Conservation (phyloP, 306 rosid species). For the Oxytropis ochrocephala region DNA sequence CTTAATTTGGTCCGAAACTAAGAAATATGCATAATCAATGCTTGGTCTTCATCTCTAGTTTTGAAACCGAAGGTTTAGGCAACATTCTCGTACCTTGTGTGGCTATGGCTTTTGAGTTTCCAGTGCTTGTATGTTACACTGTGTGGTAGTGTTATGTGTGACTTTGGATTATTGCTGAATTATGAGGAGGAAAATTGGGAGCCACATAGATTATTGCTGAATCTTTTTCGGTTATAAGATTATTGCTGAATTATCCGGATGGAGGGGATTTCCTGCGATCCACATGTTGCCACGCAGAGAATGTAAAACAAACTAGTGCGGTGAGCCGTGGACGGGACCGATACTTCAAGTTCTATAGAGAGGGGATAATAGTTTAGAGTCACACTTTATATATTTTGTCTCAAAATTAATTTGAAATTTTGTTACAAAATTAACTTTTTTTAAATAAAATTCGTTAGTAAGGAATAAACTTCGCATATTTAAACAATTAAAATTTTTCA, state of each 20-base stretch:
- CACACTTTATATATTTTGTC: no score
- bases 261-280: slow-evolving; percentile 10
- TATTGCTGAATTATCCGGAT: slow-evolving; percentile 25
- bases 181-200: slow-evolving; percentile 13
- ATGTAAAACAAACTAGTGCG: neutral
- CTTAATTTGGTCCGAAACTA: slow-evolving; percentile 19
- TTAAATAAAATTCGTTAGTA: no score
- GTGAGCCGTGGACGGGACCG: no score
- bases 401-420: no score
- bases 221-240: neutral
- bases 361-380: no score
- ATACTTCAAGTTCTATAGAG: no score
- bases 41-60: neutral
- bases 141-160: neutral
- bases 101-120: slow-evolving; percentile 2
- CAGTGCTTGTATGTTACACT: neutral
- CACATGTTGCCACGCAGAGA: slow-evolving; percentile 30
- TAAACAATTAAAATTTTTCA: no score
- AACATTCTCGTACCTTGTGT: slow-evolving; percentile 9
- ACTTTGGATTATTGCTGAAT: neutral
- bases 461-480: no score
- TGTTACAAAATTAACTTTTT: no score
- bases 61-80: neutral
- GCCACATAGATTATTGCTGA: slow-evolving; percentile 8
- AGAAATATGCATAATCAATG: neutral